Percentiles rank a stretch among this genome's conserved stretches.
Conservation (phyloP, 2,329 filamentous ascomycete species). For the Gremmenia infestans region DNA sequence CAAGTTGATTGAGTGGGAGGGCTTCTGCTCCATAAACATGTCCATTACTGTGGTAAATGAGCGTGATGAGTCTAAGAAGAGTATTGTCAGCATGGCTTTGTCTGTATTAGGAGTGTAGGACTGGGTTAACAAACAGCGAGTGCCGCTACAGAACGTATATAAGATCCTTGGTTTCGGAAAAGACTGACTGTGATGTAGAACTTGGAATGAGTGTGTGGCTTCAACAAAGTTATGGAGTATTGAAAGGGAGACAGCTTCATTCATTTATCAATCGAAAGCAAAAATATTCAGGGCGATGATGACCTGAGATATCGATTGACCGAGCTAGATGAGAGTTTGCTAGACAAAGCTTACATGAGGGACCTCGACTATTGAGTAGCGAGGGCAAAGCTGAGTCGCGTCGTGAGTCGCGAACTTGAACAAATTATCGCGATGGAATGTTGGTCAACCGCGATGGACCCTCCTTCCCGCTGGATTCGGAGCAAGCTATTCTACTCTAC, state of each 20-base stretch:
- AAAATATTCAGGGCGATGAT: neutral
- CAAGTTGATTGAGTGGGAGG: conserved; percentile 4
- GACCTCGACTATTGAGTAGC: conserved; percentile 16
- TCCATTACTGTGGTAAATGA: neutral
- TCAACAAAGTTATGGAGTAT: conserved; percentile 8
- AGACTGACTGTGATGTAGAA: conserved; percentile 14
- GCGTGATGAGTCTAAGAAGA: neutral
- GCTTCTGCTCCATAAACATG: conserved; percentile 15
- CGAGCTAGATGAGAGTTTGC: conserved; percentile 11
- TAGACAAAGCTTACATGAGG: conserved; percentile 21
- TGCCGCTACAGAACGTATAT: conserved; percentile 2
- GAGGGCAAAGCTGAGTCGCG: conserved; percentile 14
- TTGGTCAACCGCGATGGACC: conserved; percentile 5
- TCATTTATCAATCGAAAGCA: conserved; percentile 19
- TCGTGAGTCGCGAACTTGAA: conserved; percentile 18
- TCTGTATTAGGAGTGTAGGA: neutral
- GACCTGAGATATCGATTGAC: conserved; percentile 7
- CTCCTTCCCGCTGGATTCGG: neutral
- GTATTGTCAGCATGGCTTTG: neutral
- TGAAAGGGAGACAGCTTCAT: conserved; percentile 12
- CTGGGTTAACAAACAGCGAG: conserved; percentile 11
- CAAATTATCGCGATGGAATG: conserved; percentile 16
- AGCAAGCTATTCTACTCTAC: neutral
- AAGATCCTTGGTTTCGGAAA: conserved; percentile 8
- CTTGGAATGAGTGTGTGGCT: conserved; percentile 18